Base-by-base conservation (phyloP, 163 green algal species). In the Scenedesmus sp. region DNA sequence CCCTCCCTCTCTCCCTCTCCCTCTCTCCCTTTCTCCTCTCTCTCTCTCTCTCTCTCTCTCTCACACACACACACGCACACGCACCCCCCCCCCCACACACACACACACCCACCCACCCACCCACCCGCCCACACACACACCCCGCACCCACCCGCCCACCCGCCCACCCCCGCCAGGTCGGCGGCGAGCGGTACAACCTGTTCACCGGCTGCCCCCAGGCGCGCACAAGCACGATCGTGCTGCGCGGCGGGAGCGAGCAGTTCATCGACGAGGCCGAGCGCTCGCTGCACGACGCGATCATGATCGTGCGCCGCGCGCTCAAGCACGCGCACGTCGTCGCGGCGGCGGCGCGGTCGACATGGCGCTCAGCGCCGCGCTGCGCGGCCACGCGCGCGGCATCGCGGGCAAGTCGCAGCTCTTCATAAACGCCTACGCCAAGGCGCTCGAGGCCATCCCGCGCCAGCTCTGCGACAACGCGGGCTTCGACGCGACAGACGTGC, bases 241-340 rank as follows among this genome's bases (percentile, higher is more conserved):
- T 99, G 83, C 88, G 95, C 51, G 95, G 95, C 48, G 95, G 95
- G 74, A 89, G 76, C 29, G 93, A 97, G 82, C 94, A 97, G 81
- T 99, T 99, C 88, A 95, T 98, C 76, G 95, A 98, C 62, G 95
- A 98, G 88, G 95, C 96, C 1, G 94, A 98, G 76, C 90, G 96
- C 72, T 97, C 90, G 17, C 87, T 99, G 69, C 95, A 99, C 76
- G 96, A 99, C 83, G 95, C 96, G 54, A 97, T 99, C 90, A 97
- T 98, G 92, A 99, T 99, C 82, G 96, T 99, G 82, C 86, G 71
- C 24, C 81, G 94, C 22, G 93, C 96, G 22, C 82, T 98, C 34
- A 99, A 99, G 91, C 95, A 97, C 81, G 89, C 95, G 24, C 86
- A 94, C 75, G 91, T 97, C 17, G 96, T 99, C 60, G 86, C 96